These are phyloP conservation scores for Calonectria pseudoreteaudii DNA, from an alignment of 2,329 filamentous ascomycete species.

Conservation along the genomic window DNA sequence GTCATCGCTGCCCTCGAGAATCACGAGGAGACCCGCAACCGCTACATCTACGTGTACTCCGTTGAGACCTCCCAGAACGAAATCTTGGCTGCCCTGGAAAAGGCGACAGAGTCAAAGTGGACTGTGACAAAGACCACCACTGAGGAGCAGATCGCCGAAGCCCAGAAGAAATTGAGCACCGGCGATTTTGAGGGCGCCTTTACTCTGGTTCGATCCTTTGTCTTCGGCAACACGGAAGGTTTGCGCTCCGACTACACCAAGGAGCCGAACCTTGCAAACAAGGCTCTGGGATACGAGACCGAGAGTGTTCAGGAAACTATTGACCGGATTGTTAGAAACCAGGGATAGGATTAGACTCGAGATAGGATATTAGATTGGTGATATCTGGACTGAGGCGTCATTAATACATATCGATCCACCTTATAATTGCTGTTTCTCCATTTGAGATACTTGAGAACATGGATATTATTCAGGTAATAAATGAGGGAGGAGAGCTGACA, in stretches of 20 bases:
- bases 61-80: slow-evolving; percentile 61
- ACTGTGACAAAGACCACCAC: slow-evolving; percentile 23
- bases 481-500: no score
- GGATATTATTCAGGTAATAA: neutral
- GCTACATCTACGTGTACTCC: slow-evolving; percentile 63
- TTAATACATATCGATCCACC: neutral
- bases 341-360: neutral
- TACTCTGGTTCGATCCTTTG: slow-evolving; percentile 27
- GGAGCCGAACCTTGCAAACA: slow-evolving; percentile 25
- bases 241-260: slow-evolving; percentile 29
- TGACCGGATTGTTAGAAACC: neutral
- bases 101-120: slow-evolving; percentile 24
- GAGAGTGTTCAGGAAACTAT: slow-evolving; percentile 15
- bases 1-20: slow-evolving; percentile 59
- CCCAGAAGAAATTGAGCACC: slow-evolving; percentile 10
- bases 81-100: slow-evolving; percentile 29
- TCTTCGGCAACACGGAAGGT: slow-evolving; percentile 17
- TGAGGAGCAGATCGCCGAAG: slow-evolving; percentile 22
- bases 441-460: neutral
- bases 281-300: slow-evolving; percentile 7
- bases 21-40: slow-evolving; percentile 62
- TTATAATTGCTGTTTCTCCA: neutral
- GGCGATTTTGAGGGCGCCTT: slow-evolving; percentile 27
- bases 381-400: neutral
- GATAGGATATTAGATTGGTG: neutral